phyloP scores from a whole-genome alignment of 345 rosid genomes.

The Hirschfeldia incana region DNA sequence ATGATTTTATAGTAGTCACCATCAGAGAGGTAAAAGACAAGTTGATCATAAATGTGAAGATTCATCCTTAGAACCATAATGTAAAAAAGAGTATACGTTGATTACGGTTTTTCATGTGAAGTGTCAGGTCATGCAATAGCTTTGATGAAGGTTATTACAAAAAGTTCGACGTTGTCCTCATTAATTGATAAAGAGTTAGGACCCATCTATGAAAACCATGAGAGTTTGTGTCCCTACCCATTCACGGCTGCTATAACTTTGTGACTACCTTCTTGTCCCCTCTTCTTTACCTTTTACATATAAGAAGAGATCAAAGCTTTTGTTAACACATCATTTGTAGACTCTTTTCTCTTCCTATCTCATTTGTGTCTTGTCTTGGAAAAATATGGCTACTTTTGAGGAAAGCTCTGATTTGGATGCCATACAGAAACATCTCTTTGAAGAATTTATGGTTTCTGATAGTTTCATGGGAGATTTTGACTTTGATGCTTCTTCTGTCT shows the following conservation, averaged over 20 bases:
- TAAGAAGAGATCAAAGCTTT: slow-evolving; percentile 22
- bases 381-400: slow-evolving; percentile 42
- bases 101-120: slow-evolving; percentile 18
- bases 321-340: slow-evolving; percentile 22
- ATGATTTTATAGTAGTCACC: slow-evolving; percentile 25
- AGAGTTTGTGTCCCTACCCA: slow-evolving; percentile 31
- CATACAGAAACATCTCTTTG: slow-evolving; percentile 54
- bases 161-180: slow-evolving; percentile 35
- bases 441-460: slow-evolving; percentile 52
- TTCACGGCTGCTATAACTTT: slow-evolving; percentile 30
- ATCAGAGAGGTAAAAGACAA: slow-evolving; percentile 32
- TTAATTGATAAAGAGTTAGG: slow-evolving; percentile 10
- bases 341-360: neutral
- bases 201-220: slow-evolving; percentile 21
- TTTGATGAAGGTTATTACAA: slow-evolving; percentile 30
- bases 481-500: slow-evolving; percentile 32
- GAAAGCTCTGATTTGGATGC: slow-evolving; percentile 49
- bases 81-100: neutral
- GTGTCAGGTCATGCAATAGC: slow-evolving; percentile 32
- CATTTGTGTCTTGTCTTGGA: neutral
- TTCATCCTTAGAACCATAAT: slow-evolving; percentile 20
- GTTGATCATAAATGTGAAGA: slow-evolving; percentile 11
- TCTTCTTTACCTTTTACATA: slow-evolving; percentile 24
- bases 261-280: slow-evolving; percentile 31
- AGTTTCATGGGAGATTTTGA: slow-evolving; percentile 42